Percentiles rank a stretch among this genome's conserved stretches.
phyloP scores from a whole-genome alignment of 306 rosid genomes.

The Oxytropis ochrocephala region DNA sequence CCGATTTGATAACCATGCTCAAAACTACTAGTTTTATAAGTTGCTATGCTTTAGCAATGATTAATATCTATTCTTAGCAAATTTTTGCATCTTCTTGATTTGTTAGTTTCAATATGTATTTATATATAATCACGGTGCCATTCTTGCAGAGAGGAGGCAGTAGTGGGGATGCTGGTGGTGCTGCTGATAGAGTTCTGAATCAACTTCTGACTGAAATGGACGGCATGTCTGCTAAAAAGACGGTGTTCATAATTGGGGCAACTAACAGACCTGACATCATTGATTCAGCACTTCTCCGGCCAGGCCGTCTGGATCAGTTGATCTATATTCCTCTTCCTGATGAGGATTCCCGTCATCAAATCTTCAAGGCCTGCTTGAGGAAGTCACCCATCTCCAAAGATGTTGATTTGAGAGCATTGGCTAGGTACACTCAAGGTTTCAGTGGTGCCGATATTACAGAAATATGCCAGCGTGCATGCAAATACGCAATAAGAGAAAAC shows the following conservation, averaged over 20 bases:
- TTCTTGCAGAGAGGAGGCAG: conserved; percentile 44
- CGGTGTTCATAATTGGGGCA: conserved; percentile 54
- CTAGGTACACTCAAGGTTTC: conserved; percentile 47
- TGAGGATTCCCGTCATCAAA: conserved; percentile 46
- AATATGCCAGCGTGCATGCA: conserved; percentile 56
- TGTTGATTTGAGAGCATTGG: conserved; percentile 48
- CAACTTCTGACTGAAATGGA: conserved; percentile 59
- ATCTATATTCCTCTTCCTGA: conserved; percentile 62
- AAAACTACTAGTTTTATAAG: background rate
- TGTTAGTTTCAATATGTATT: background rate
- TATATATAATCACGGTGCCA: background rate
- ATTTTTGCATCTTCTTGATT: background rate
- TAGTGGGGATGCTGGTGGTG: conserved; percentile 52
- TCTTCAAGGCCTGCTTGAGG: conserved; percentile 54
- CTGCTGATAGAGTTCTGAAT: conserved; percentile 51
- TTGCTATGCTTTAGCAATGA: too few species aligned
- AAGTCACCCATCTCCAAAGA: conserved; percentile 48
- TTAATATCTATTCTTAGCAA: too few species aligned
- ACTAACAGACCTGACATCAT: conserved; percentile 56
- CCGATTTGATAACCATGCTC: too few species aligned
- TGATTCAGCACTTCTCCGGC: conserved; percentile 53
- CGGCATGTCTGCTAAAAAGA: conserved; percentile 53
- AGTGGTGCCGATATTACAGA: conserved; percentile 60
- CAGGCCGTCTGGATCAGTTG: conserved; percentile 56
- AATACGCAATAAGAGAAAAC: conserved; percentile 57